Evolutionary conservation across 495 filamentous ascomycete species (phyloP).

Genomic region (Rostrohypoxylon terebratum): DNA sequence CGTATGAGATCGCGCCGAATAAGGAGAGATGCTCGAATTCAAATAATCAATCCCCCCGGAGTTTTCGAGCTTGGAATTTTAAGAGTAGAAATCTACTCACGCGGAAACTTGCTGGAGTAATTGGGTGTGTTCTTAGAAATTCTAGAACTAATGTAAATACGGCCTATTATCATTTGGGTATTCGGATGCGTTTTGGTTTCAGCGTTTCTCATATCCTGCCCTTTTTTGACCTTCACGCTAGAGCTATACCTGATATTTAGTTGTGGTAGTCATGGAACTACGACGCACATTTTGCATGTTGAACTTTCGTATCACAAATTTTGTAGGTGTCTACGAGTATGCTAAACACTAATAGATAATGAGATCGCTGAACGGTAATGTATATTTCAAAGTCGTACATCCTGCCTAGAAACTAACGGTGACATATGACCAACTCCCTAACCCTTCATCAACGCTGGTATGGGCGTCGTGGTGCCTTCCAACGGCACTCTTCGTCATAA

Average conservation of each 20-base stretch:
- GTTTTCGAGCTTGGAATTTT: constrained; percentile 9
- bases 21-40: constrained; percentile 12
- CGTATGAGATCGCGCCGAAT: constrained; percentile 20
- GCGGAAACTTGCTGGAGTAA: constrained; percentile 9
- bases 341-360: no score
- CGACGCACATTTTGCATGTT: constrained; percentile 1
- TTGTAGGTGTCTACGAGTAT: no score
- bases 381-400: neutral
- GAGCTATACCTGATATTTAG: constrained; percentile 24
- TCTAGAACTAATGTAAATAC: constrained; percentile 29
- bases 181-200: constrained; percentile 22
- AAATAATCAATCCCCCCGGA: constrained; percentile 17
- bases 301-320: no score
- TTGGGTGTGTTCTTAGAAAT: constrained; percentile 17
- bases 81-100: neutral
- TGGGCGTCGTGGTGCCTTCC: neutral
- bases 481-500: neutral
- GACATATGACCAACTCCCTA: neutral
- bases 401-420: neutral
- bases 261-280: constrained; percentile 27
- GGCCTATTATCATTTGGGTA: constrained; percentile 4
- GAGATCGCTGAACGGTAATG: no score
- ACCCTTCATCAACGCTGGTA: neutral
- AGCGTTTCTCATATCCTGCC: constrained; percentile 34
- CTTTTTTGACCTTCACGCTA: constrained; percentile 25